phyloP scores from a whole-genome alignment of 1,284 basidiomycete genomes.

The Pseudozyma hubeiensis region DNA sequence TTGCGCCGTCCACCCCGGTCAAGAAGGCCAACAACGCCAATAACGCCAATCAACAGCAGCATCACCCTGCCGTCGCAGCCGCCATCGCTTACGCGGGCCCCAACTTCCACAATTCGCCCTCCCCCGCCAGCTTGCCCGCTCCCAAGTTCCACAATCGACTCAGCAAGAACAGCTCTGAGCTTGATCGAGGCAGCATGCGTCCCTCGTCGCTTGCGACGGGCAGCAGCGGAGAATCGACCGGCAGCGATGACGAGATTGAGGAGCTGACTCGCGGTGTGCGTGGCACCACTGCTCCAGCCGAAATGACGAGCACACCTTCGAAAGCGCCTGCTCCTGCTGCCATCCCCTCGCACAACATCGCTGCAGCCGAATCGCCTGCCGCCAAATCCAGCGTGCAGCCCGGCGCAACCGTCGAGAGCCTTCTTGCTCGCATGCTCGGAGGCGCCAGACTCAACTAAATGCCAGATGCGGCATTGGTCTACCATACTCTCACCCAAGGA shows the following conservation, averaged over 20 bases:
- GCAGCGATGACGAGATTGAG: conserved; percentile 43
- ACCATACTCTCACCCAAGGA: no score
- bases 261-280: conserved; percentile 37
- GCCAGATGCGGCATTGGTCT: neutral
- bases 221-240: conserved; percentile 34
- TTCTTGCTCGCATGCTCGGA: conserved; percentile 57
- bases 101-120: conserved; percentile 65
- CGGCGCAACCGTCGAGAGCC: conserved; percentile 52
- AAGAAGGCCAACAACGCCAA: conserved; percentile 37
- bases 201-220: conserved; percentile 34
- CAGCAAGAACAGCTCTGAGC: conserved; percentile 41
- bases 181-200: conserved; percentile 21
- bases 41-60: conserved; percentile 5
- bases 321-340: conserved; percentile 27
- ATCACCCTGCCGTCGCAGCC: conserved; percentile 40
- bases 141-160: conserved; percentile 55
- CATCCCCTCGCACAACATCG: conserved; percentile 11
- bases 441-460: conserved; percentile 30
- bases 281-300: conserved; percentile 50
- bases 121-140: conserved; percentile 59
- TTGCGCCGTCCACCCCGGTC: conserved; percentile 42
- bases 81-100: conserved; percentile 61
- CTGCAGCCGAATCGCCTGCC: conserved; percentile 28
- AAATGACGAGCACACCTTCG: conserved; percentile 33
- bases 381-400: conserved; percentile 38